A percentile compares a stretch with the other conserved stretches of the same genome.
These are phyloP conservation scores for Posidonia australis DNA, from an alignment of 106 monocot genomes.

Conservation along the genomic window DNA sequence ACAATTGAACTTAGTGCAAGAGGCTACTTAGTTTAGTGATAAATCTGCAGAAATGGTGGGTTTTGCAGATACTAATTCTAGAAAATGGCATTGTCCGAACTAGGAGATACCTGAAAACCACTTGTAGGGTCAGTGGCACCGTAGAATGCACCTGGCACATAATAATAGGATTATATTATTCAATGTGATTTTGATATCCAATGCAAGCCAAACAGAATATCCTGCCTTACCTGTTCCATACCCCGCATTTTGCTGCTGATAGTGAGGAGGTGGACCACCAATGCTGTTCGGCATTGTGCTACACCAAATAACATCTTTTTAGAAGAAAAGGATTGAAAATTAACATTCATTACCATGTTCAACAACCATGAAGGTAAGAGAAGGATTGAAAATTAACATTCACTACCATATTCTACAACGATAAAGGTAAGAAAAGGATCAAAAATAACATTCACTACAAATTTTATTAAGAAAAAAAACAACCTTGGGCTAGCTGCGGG, in stretches of 20 bases:
- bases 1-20: neutral
- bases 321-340: neutral
- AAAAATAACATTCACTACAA: neutral
- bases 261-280: neutral
- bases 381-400: neutral
- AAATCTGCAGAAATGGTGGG: no score
- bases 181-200: neutral
- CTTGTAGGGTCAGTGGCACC: slow-evolving; percentile 7
- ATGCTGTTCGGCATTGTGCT: neutral
- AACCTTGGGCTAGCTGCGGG: slow-evolving; percentile 12
- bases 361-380: no score
- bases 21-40: neutral
- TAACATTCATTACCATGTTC: neutral
- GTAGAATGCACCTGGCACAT: neutral
- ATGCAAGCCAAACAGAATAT: neutral
- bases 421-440: no score
- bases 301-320: neutral
- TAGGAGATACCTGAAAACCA: slow-evolving; percentile 4
- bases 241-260: slow-evolving; percentile 8
- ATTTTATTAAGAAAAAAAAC: neutral
- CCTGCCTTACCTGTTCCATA: slow-evolving; percentile 4
- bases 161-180: neutral
- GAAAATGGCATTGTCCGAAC: neutral
- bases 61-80: neutral
- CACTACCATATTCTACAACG: no score